Evolutionary conservation across 2,329 filamentous ascomycete genomes (phyloP), one percentile per base, ranked within the genome.

Genomic region (Neonectria punicea): DNA sequence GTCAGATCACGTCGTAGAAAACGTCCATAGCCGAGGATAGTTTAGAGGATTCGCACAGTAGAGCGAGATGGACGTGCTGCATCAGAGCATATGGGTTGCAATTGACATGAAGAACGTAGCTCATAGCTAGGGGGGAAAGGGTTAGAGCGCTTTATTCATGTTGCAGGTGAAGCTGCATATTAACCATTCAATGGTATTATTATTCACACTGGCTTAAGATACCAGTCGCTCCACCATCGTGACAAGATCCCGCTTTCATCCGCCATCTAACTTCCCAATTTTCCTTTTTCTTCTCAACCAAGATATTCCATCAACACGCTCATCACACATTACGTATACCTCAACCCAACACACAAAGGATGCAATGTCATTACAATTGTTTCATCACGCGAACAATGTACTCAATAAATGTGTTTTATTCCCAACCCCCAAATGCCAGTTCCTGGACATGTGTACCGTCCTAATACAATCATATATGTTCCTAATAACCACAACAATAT

Each of bases 1-100:
- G 71, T 59, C 67, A 70, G 28, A 74, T 68, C 16, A 60, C 68
- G 14, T 74, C 70, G 55, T 77, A 67, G 57, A 28, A 11, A 43
- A 50, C 22, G 34, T 36, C 32, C 9, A 44, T 14, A 51, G 47
- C 18, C 13, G 18, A 47, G 44, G 28, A n/a, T 30, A 34, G 28
- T 50, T 30, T 11, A 32, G 8, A 13, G 16, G 11, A 34, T 8
- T 51, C 30, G 4, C 11, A 50, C 9, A 30, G 25, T 11, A n/a
- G 28, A 41, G 44, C 49, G 47, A 30, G n/a, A 7, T 20, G 10
- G 47, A 20, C 8, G 14, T 39, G 36, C 10, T 20, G 6, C 18
- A 14, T 34, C 10, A 20, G 20, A 30, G 16, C 22, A 8, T 20
- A 7, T 22, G 10, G 18, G 18, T 51, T 30, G 14, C 49, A 13